Conservation (phyloP, 495 filamentous ascomycete genomes). For the Podospora australis region DNA sequence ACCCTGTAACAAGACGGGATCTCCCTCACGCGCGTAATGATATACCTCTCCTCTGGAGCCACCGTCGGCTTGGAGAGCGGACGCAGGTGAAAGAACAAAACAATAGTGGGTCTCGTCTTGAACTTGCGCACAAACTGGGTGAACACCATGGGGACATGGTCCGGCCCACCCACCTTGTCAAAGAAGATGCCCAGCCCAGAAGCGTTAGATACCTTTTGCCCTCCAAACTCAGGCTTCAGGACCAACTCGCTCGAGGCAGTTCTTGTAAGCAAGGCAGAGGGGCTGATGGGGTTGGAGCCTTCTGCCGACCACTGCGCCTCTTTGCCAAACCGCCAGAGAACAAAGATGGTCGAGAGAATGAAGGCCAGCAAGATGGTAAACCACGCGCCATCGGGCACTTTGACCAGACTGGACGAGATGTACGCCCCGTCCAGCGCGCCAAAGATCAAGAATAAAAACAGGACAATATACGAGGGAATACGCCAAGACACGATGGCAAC, state of each 20-base stretch:
- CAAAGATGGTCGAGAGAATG: slow-evolving; percentile 52
- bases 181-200: slow-evolving; percentile 55
- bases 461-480: slow-evolving; percentile 47
- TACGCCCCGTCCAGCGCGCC: slow-evolving; percentile 56
- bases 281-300: slow-evolving; percentile 46
- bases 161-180: slow-evolving; percentile 47
- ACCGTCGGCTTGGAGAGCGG: slow-evolving; percentile 43
- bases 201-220: slow-evolving; percentile 29
- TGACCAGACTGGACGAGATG: slow-evolving; percentile 58
- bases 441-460: slow-evolving; percentile 55
- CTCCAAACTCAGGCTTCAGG: slow-evolving; percentile 32
- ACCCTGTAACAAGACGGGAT: slow-evolving; percentile 54
- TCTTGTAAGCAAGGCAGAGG: slow-evolving; percentile 32
- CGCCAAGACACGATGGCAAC: slow-evolving; percentile 64
- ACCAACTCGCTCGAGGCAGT: slow-evolving; percentile 8
- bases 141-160: slow-evolving; percentile 47
- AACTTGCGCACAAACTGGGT: slow-evolving; percentile 54
- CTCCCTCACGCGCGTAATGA: slow-evolving; percentile 25
- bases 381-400: slow-evolving; percentile 67
- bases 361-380: slow-evolving; percentile 59
- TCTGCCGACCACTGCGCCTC: slow-evolving; percentile 66
- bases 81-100: slow-evolving; percentile 53
- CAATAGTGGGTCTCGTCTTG: slow-evolving; percentile 44
- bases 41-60: slow-evolving; percentile 27
- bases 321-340: slow-evolving; percentile 70